Percentiles rank a stretch among this genome's conserved stretches.
These are phyloP conservation scores for Pythium monospermum DNA, from an alignment of 352 stramenopile species.

Conservation along the genomic window DNA sequence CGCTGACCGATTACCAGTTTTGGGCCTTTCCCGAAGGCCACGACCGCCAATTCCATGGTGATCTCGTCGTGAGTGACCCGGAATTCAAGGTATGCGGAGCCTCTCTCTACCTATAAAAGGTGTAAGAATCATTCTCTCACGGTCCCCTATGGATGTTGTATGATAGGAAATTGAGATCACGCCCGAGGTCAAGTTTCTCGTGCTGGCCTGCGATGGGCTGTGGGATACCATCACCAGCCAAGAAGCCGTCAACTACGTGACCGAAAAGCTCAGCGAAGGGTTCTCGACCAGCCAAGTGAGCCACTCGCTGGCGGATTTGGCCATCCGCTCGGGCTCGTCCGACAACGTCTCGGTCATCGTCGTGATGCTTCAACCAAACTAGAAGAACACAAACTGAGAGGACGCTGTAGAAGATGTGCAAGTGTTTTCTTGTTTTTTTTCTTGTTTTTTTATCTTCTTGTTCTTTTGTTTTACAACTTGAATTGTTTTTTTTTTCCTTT, in stretches of 20 bases:
- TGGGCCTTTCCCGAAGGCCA: constrained; percentile 84
- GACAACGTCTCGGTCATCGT: constrained; percentile 89
- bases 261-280: constrained; percentile 58
- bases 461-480: too few relatives aligned
- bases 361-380: constrained; percentile 54
- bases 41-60: constrained; percentile 68
- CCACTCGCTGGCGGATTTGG: constrained; percentile 78
- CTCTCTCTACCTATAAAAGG: too few relatives aligned
- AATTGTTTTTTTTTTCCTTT: too few relatives aligned
- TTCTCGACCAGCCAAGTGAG: constrained; percentile 75
- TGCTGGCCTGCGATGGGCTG: constrained; percentile 90
- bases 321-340: constrained; percentile 80
- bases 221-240: constrained; percentile 93
- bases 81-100: constrained; percentile 59
- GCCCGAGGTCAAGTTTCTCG: constrained; percentile 87
- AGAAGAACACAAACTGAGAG: not conserved
- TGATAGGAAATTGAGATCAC: constrained; percentile 84
- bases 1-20: constrained; percentile 70
- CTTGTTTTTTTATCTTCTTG: too few relatives aligned
- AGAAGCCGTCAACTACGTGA: constrained; percentile 84
- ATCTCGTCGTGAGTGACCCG: constrained; percentile 82
- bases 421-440: too few relatives aligned
- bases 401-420: not conserved
- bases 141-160: too few relatives aligned
- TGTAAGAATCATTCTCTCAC: too few relatives aligned